Evolutionary conservation across 2,329 filamentous ascomycete genomes (phyloP), one percentile per base, ranked within the genome.

Genomic region (Fusarium sp.): DNA sequence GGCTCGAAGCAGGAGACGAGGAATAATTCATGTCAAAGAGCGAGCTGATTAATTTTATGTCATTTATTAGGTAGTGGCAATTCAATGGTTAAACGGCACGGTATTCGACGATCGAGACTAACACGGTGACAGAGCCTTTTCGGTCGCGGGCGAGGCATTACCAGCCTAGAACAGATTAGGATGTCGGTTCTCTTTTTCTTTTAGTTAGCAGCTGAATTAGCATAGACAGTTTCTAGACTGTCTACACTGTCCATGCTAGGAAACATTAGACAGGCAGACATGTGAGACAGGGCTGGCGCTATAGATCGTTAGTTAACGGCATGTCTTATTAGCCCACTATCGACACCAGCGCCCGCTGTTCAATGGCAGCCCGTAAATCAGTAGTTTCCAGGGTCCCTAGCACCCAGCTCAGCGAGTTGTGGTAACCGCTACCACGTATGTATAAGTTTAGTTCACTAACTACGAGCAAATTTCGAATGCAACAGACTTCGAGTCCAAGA

Each of bases 21-120:
- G 13, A 47, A 10, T 57, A 58, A 30, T 28, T 30, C 30, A 66
- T 58, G 58, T 26, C 36, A 70, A 44, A 57, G 65, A 44, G 62
- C 57, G 69, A 53, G 62, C 70, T 72, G 59, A 72, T 61, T 63
- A 72, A 68, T 72, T 63, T 58, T 33, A 38, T 35, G 33, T 53
- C 38, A 47, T 22, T 50, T 56, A 38, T 50, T 51, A n/a, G n/a
- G n/a, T n/a, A 53, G 69, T 72, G 69, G 69, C 69, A 72, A 68
- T 30, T 50, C 31, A 33, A 65, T 69, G 39, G 45, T 47, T 67
- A 66, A 62, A 62, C 41, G 42, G 54, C 53, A 59, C 38, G 57
- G 57, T 39, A 56, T 28, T 55, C n/a, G 33, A 36, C 50, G 30
- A 44, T 38, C 26, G 14, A 57, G 26, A 64, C 44, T 41, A 59